Percentiles rank a stretch among this genome's conserved stretches.
phyloP scores from a whole-genome alignment of 371 early-diverging fungal species.

The Mucor sp. region DNA sequence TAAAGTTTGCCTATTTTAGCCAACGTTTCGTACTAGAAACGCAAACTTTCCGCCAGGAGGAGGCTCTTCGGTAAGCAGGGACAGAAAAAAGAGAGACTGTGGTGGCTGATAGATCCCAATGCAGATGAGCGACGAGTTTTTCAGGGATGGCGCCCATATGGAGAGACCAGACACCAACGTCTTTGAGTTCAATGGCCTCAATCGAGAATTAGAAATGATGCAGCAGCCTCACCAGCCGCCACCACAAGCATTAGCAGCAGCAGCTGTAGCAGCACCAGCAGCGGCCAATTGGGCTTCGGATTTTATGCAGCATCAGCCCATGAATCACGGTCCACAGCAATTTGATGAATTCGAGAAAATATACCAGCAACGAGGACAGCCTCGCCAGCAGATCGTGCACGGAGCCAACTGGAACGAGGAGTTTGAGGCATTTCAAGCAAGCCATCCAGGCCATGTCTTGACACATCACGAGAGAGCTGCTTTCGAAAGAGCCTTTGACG shows the following conservation, averaged over 20 bases:
- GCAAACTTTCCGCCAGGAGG: background rate
- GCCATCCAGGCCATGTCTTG: slow-evolving; percentile 5
- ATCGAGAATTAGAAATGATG: slow-evolving; percentile 58
- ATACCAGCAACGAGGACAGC: slow-evolving; percentile 40
- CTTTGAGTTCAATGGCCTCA: slow-evolving; percentile 62
- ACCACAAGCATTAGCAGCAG: slow-evolving; percentile 23
- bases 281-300: slow-evolving; percentile 67
- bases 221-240: slow-evolving; percentile 20
- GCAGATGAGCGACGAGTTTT: slow-evolving; percentile 43
- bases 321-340: slow-evolving; percentile 48
- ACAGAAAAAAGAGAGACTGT: background rate
- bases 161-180: slow-evolving; percentile 32
- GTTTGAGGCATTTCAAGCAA: slow-evolving; percentile 36
- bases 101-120: background rate
- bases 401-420: slow-evolving; percentile 48
- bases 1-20: slow-evolving; percentile 13
- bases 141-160: slow-evolving; percentile 38
- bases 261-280: background rate
- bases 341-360: slow-evolving; percentile 73
- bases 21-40: slow-evolving; percentile 35
- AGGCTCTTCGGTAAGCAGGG: background rate
- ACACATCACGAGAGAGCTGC: slow-evolving; percentile 36
- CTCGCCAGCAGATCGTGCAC: slow-evolving; percentile 9
- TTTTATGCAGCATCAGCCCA: slow-evolving; percentile 60
- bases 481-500: slow-evolving; percentile 78